Evolutionary conservation across 371 early-diverging fungal genomes (phyloP).

Genomic region (Apophysomyces trapeziformis): DNA sequence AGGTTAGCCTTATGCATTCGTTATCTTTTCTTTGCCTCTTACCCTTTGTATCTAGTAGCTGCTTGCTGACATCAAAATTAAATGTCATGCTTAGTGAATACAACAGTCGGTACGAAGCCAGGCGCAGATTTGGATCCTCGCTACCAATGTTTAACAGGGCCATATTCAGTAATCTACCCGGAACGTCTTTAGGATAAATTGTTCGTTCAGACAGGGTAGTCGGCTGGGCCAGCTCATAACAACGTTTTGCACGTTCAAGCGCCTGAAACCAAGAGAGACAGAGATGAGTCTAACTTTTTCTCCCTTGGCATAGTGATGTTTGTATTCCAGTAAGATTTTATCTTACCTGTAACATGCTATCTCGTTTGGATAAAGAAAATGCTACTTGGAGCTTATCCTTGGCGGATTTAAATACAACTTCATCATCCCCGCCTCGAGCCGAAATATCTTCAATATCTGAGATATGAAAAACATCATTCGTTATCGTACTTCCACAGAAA

Average conservation of each 20-base stretch:
- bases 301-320: not conserved
- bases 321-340: not conserved
- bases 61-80: conserved; percentile 83
- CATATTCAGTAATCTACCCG: conserved; percentile 91
- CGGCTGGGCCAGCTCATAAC: conserved; percentile 72
- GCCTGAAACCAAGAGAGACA: conserved; percentile 34
- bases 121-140: conserved; percentile 78
- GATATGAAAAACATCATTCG: conserved; percentile 88
- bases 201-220: conserved; percentile 68
- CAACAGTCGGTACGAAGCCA: conserved; percentile 88
- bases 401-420: conserved; percentile 80
- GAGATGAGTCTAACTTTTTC: too few species aligned
- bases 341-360: conserved; percentile 67
- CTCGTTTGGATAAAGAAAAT: conserved; percentile 78
- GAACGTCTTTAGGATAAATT: conserved; percentile 90
- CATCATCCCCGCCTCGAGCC: conserved; percentile 52
- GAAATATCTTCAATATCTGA: conserved; percentile 84
- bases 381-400: conserved; percentile 69
- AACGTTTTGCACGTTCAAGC: conserved; percentile 73
- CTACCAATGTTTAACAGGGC: conserved; percentile 88
- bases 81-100: conserved; percentile 84
- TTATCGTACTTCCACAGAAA: conserved; percentile 70
- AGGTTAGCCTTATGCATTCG: not conserved
- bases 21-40: not conserved
- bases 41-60: conserved; percentile 79